Evolutionary conservation across 441 rosid species (phyloP).

Genomic region (Populus hybrid): DNA sequence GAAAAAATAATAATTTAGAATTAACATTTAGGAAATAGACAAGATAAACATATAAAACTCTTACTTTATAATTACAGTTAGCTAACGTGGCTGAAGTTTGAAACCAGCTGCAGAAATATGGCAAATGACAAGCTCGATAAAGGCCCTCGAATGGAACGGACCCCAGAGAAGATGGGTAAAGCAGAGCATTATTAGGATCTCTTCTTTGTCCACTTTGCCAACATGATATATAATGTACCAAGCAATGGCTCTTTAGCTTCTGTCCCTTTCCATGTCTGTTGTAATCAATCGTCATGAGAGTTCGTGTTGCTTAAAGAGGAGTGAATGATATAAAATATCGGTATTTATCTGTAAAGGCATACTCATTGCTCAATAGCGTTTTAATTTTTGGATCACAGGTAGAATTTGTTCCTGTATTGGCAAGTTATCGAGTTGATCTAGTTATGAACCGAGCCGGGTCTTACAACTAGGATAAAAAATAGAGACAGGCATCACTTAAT

Average conservation of each 20-base stretch:
- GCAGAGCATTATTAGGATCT: constrained; percentile 33
- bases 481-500: no score
- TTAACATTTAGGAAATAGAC: no score
- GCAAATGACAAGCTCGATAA: constrained; percentile 26
- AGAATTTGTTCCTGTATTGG: no score
- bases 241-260: constrained; percentile 23
- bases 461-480: no score
- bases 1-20: no score
- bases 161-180: constrained; percentile 20
- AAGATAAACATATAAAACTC: no score
- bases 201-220: constrained; percentile 23
- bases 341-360: no score
- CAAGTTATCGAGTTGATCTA: no score
- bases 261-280: constrained; percentile 41
- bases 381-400: no score
- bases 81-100: no score
- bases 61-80: no score
- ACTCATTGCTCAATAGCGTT: no score
- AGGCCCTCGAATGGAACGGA: constrained; percentile 9
- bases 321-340: neutral
- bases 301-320: neutral
- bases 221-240: neutral
- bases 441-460: neutral
- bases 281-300: constrained; percentile 10
- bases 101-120: neutral